phyloP scores from a whole-genome alignment of 441 rosid species.

The Adansonia madagascariensis region DNA sequence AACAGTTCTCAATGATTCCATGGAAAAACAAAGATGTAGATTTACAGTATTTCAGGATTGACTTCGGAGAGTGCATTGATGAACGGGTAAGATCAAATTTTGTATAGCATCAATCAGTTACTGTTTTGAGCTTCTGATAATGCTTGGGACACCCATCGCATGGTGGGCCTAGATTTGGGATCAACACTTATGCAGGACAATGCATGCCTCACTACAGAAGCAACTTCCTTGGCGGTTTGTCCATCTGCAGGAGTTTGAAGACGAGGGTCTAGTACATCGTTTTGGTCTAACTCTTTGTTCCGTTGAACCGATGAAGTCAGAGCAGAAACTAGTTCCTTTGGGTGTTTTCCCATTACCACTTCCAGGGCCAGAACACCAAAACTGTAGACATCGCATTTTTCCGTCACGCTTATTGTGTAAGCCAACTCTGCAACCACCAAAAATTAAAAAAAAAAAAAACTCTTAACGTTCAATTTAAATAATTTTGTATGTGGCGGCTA shows the following conservation, averaged over 20 bases:
- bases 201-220: neutral
- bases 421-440: neutral
- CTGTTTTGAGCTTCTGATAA: neutral
- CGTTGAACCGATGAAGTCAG: neutral
- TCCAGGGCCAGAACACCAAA: slow-evolving; percentile 10
- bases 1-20: neutral
- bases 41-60: neutral
- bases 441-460: neutral
- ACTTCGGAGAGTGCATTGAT: neutral
- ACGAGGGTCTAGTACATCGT: slow-evolving; percentile 2
- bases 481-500: neutral
- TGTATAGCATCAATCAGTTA: neutral
- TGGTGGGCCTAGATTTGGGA: slow-evolving; percentile 12
- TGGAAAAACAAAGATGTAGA: neutral
- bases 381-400: slow-evolving; percentile 14
- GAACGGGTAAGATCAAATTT: neutral
- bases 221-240: neutral
- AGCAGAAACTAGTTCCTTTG: neutral
- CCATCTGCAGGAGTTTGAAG: neutral
- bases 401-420: neutral
- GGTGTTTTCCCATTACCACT: neutral
- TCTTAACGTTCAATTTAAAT: neutral
- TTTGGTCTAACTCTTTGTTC: neutral
- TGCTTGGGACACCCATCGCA: slow-evolving; percentile 10
- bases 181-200: neutral